phyloP scores from a whole-genome alignment of 768 basidiomycete species.

The Omphalotus guepiniiformis region DNA sequence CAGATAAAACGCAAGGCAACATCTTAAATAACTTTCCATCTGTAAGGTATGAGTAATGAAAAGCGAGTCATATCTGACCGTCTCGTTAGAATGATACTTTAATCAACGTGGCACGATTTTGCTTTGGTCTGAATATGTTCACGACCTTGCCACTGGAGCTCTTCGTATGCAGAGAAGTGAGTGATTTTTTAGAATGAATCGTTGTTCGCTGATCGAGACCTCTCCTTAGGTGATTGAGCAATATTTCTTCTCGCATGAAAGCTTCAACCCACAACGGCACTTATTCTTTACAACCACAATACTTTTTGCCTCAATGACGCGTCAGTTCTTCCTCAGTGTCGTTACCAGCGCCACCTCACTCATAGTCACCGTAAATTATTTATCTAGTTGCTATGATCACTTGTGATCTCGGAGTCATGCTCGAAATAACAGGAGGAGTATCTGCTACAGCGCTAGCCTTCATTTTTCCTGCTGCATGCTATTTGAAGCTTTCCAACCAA shows the following conservation, averaged over 20 bases:
- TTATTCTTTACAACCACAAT: conserved; percentile 87
- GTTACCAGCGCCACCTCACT: not conserved
- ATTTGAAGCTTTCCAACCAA: conserved; percentile 65
- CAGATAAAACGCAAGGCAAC: conserved; percentile 91
- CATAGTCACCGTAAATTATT: too few species aligned
- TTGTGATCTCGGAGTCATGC: conserved; percentile 96
- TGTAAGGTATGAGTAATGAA: conserved; percentile 30
- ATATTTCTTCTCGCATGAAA: conserved; percentile 88
- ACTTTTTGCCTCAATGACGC: conserved; percentile 74
- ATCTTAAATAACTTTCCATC: conserved; percentile 91
- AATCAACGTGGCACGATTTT: conserved; percentile 93
- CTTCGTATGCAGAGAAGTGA: conserved; percentile 94
- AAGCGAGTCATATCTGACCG: not conserved
- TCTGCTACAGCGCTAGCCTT: conserved; percentile 90
- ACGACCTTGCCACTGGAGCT: conserved; percentile 94
- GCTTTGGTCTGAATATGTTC: conserved; percentile 96
- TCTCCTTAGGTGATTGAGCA: conserved; percentile 82
- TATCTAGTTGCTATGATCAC: conserved; percentile 80
- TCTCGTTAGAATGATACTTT: conserved; percentile 65
- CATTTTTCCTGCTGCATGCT: conserved; percentile 88
- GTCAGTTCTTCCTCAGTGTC: conserved; percentile 39
- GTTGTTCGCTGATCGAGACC: not conserved
- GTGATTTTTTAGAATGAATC: not conserved
- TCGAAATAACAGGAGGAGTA: conserved; percentile 97
- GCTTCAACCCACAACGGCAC: conserved; percentile 80